Evolutionary conservation across 495 filamentous ascomycete species (phyloP), one percentile per base, ranked within the genome.

Genomic region (Penicillium maclennaniae): DNA sequence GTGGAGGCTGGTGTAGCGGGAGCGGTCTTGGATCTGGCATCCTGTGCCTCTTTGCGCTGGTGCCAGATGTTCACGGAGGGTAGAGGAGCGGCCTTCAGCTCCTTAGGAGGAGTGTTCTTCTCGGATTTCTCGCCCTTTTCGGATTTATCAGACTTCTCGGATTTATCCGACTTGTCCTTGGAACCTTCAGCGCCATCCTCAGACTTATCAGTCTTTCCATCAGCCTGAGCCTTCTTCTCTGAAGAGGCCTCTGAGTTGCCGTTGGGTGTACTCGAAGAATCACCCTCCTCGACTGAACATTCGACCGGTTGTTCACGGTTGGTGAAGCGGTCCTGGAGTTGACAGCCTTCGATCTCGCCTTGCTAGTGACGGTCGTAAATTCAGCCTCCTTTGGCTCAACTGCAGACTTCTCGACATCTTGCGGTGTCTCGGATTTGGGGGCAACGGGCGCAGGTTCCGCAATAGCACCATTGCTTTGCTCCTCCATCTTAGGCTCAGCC

Each of bases 21-120:
- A 10, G 71, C 43, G 8, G 77, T 55, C 70, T 89, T 89, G 43
- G 75, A 69, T 67, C 88, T 89, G 43, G 83, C 80, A 36, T 85
- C 81, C 49, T 82, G 75, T 14, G 81, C 84, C 60, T 92, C 85
- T 54, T 79, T 85, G 31, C 90, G 79, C 69, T 87, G 80, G 37
- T 81, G 76, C 93, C 93, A 98, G 45, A 88, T 66, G 68, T 98
- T 98, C 43, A 96, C 88, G 1, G 81, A 60, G 6, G 93, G 92
- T 38, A 84, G 70, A 28, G 88, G 86, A 43, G 92, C 92, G 43
- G 91, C 89, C 56, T 88, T 87, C 39, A 96, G 76, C 59, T 84
- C 77, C 52, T 82, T 83, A 48, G 80, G 80, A 44, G 77, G 78
- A 25, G 72, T 70, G 47, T 80, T 71, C 63, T 82, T 80, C 44